Evolutionary conservation across 257 asterid species (phyloP), one percentile per base, ranked within the genome.

Genomic region (Perilla frutescens): DNA sequence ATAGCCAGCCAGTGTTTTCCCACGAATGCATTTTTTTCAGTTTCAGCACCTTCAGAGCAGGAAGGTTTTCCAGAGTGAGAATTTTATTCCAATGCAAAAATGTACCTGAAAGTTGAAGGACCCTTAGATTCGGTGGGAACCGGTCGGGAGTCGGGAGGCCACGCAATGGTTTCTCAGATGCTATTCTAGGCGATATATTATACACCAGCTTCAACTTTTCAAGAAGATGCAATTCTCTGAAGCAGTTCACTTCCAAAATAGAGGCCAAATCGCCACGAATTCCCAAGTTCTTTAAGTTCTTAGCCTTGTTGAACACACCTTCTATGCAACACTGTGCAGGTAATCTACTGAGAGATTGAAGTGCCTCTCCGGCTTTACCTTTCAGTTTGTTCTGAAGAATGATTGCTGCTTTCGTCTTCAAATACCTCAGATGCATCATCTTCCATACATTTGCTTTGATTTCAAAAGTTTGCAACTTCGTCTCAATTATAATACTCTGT

Each of bases 51-150:
- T 81, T 50, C 20, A 65, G 84, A 7, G 60, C 47, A 41, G 69
- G 51, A 1, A 47, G 14, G 39, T 7, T 71, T 37, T 58, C 69
- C 41, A 71, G 50, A 1, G 50, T 67, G 20, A 69, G 29, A 71
- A 82, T 70, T 49, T 82, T 68, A 1, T 37, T 39, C 87, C 87
- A 82, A 2, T 48, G 45, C 8, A 82, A 73, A 55, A 55, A 59
- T 0, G 82, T 31, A 8, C 68, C 37, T 1, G 68, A 71, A 45
- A 71, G 12, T 3, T 71, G 48, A 13, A 71, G 48, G 51, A 44
- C 59, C 68, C 15, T 45, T n/a, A 71, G 4, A 47, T 59, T 71
- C 0, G 76, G 68, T 1, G 76, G 76, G 67, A 71, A 71, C 3
- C 59, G 60, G 1, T 8, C 15, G 7, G 76, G 76, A 20, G 26